Percentiles rank a stretch among this genome's conserved stretches.
Evolutionary conservation across 306 rosid species (phyloP).

Genomic region (Sicyos baderoa): DNA sequence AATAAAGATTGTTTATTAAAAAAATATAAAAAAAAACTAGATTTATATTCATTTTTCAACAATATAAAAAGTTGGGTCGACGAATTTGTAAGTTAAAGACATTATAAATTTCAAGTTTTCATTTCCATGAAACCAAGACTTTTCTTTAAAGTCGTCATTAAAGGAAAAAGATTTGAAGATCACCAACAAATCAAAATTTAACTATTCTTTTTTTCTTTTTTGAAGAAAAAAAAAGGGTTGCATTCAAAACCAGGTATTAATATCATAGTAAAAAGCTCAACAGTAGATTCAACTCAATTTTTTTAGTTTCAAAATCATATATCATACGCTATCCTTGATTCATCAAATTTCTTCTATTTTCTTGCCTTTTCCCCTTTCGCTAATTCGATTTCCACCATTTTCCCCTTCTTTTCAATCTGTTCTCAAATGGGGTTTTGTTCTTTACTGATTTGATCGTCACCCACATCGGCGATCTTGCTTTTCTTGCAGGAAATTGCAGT

Average conservation of each 20-base stretch:
- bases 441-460: constrained; percentile 1
- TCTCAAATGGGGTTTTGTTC: neutral
- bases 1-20: too few relatives aligned
- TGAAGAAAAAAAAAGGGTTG: neutral
- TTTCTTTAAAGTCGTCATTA: neutral
- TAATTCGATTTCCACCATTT: neutral
- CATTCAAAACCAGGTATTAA: neutral
- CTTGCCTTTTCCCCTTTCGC: neutral
- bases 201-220: too few relatives aligned
- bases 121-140: neutral
- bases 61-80: too few relatives aligned
- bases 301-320: neutral
- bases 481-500: constrained; percentile 14
- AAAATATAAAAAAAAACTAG: too few relatives aligned
- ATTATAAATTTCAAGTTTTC: too few relatives aligned
- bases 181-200: neutral
- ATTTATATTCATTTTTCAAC: too few relatives aligned
- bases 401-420: neutral
- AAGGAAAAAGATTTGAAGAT: constrained; percentile 12
- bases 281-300: neutral
- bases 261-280: neutral
- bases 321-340: neutral
- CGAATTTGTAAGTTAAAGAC: neutral
- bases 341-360: neutral
- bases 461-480: neutral